These are phyloP conservation scores for Wickerhamiella domercqiae DNA, from an alignment of 805 yeast species.

Conservation along the genomic window DNA sequence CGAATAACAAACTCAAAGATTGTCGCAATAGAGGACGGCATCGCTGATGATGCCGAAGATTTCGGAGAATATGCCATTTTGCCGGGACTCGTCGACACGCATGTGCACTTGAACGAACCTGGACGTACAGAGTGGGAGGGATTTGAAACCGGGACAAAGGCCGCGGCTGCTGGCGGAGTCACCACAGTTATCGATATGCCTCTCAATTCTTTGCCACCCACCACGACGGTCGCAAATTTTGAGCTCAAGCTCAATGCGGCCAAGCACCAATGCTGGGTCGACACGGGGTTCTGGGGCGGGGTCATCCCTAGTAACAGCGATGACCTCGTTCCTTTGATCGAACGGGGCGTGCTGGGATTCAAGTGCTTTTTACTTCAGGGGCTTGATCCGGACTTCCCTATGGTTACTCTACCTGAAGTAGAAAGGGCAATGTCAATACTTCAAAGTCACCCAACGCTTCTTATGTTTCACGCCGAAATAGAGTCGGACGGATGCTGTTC, in stretches of 20 bases:
- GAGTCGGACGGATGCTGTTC: constrained; percentile 29
- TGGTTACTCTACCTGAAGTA: constrained; percentile 51
- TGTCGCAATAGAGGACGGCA: constrained; percentile 27
- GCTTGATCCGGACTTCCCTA: constrained; percentile 95
- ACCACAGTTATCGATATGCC: constrained; percentile 97
- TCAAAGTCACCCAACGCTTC: constrained; percentile 46
- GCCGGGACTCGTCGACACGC: constrained; percentile 90
- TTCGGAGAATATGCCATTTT: constrained; percentile 51
- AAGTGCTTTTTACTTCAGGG: constrained; percentile 85
- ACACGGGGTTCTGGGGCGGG: constrained; percentile 95
- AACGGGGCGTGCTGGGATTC: constrained; percentile 85
- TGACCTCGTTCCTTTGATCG: constrained; percentile 57
- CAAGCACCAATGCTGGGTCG: constrained; percentile 72
- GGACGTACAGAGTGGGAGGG: constrained; percentile 93
- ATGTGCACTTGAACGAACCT: constrained; percentile 75
- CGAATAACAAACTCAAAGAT: constrained; percentile 39
- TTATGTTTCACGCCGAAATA: constrained; percentile 92
- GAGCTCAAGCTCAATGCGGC: constrained; percentile 67
- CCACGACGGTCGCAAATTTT: constrained; percentile 69
- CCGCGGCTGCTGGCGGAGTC: constrained; percentile 93
- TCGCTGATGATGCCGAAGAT: constrained; percentile 25
- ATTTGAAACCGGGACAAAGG: constrained; percentile 86
- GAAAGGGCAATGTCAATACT: constrained; percentile 49
- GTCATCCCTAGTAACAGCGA: constrained; percentile 62
- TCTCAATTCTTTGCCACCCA: constrained; percentile 87